phyloP scores from a whole-genome alignment of 2,329 filamentous ascomycete species.

The Fusarium temperatum region DNA sequence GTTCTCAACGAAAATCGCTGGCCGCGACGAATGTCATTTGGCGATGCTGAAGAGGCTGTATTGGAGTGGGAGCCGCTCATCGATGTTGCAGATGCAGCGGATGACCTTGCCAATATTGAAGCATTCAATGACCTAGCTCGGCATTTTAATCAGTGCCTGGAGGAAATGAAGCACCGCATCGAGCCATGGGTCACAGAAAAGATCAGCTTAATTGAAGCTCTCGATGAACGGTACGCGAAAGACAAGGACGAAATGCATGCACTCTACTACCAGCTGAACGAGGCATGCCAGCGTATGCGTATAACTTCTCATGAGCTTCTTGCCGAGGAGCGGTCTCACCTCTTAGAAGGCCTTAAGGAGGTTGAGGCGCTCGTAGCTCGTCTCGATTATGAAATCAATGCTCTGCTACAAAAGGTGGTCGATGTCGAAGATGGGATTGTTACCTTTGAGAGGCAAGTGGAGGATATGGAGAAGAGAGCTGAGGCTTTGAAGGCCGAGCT shows the following conservation, averaged over 20 bases:
- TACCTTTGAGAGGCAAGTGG: slow-evolving; percentile 82
- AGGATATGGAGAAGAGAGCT: slow-evolving; percentile 72
- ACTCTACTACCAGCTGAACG: slow-evolving; percentile 75
- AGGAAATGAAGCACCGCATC: slow-evolving; percentile 60
- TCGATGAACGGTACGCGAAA: slow-evolving; percentile 69
- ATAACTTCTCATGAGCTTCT: slow-evolving; percentile 75
- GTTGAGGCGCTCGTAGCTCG: slow-evolving; percentile 84
- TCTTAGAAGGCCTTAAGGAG: slow-evolving; percentile 79
- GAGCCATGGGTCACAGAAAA: slow-evolving; percentile 70
- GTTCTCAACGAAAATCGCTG: slow-evolving; percentile 67
- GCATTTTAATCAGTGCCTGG: slow-evolving; percentile 62
- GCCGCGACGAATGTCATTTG: slow-evolving; percentile 79
- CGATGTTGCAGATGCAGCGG: slow-evolving; percentile 48
- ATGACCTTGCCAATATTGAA: slow-evolving; percentile 42
- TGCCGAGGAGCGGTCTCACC: slow-evolving; percentile 70
- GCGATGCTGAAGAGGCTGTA: slow-evolving; percentile 78
- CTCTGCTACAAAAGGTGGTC: slow-evolving; percentile 79
- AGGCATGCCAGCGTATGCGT: slow-evolving; percentile 74
- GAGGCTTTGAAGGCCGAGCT: slow-evolving; percentile 70
- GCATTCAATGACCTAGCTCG: slow-evolving; percentile 63
- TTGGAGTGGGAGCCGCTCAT: slow-evolving; percentile 70
- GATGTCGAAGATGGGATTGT: slow-evolving; percentile 86
- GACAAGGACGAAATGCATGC: slow-evolving; percentile 73
- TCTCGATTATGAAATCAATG: slow-evolving; percentile 90
- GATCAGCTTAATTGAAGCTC: slow-evolving; percentile 62